phyloP scores from a whole-genome alignment of 1,139 yeast genomes.

The Saccharomycopsis hybrid region DNA sequence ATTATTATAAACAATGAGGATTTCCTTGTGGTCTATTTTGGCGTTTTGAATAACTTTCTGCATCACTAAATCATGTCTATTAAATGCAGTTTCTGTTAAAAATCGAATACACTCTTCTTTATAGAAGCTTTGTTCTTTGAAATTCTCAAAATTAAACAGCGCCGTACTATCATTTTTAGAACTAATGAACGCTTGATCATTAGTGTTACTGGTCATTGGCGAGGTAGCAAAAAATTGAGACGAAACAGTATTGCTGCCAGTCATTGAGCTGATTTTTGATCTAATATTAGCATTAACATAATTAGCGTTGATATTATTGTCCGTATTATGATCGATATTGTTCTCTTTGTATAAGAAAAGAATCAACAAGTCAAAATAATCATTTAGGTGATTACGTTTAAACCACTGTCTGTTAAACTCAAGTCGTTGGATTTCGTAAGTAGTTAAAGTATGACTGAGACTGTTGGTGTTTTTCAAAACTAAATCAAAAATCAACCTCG shows the following conservation, averaged over 20 bases:
- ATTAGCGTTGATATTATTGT: neutral
- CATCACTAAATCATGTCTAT: neutral
- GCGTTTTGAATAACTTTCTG: neutral
- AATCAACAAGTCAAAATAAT: constrained; percentile 1
- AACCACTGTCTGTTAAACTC: neutral
- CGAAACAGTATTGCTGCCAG: too few species aligned
- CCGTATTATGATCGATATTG: neutral
- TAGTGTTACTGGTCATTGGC: too few species aligned
- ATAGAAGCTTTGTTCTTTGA: neutral
- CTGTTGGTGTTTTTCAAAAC: neutral
- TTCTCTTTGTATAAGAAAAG: neutral
- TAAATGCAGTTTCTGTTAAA: neutral
- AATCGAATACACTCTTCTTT: neutral
- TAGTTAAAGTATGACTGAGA: neutral
- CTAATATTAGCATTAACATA: neutral
- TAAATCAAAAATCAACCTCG: neutral
- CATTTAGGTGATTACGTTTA: constrained; percentile 3
- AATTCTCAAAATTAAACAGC: constrained; percentile 1
- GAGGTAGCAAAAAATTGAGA: too few species aligned
- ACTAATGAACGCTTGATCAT: too few species aligned
- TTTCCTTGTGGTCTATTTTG: neutral
- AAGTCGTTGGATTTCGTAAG: neutral
- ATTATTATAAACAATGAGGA: neutral
- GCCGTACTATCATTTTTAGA: neutral
- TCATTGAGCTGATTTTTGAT: neutral